Evolutionary conservation across 257 asterid species (phyloP).

Genomic region (Solanum corneliomulleri): DNA sequence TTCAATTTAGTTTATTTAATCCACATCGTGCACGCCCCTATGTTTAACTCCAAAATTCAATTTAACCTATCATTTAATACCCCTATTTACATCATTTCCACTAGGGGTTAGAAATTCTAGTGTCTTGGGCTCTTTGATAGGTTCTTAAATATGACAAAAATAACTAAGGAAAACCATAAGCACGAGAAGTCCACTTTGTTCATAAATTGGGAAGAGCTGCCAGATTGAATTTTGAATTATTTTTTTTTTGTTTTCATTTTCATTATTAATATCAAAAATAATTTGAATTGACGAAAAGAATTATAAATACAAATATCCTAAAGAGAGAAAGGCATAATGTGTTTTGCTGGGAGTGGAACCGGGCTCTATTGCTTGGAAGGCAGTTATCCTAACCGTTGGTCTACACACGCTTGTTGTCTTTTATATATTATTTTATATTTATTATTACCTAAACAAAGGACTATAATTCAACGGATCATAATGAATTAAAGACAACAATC

Average conservation of each 20-base stretch:
- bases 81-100: background rate
- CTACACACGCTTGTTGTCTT: background rate
- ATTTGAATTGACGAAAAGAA: background rate
- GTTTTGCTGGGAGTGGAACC: conserved; percentile 94
- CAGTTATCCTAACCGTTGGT: conserved; percentile 63
- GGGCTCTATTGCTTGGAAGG: conserved; percentile 99
- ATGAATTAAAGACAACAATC: no score
- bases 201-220: background rate
- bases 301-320: background rate
- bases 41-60: no score
- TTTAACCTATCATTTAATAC: background rate
- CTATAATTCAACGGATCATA: no score
- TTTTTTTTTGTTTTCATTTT: background rate
- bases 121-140: background rate
- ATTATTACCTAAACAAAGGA: no score
- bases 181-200: background rate
- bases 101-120: background rate
- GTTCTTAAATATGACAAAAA: background rate
- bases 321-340: background rate
- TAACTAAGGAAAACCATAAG: background rate
- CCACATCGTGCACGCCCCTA: no score
- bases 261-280: background rate
- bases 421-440: no score
- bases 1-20: no score
- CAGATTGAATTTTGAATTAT: background rate